Base-by-base conservation (phyloP, 2,329 filamentous ascomycete genomes). In the Elsinoe arachidis region DNA sequence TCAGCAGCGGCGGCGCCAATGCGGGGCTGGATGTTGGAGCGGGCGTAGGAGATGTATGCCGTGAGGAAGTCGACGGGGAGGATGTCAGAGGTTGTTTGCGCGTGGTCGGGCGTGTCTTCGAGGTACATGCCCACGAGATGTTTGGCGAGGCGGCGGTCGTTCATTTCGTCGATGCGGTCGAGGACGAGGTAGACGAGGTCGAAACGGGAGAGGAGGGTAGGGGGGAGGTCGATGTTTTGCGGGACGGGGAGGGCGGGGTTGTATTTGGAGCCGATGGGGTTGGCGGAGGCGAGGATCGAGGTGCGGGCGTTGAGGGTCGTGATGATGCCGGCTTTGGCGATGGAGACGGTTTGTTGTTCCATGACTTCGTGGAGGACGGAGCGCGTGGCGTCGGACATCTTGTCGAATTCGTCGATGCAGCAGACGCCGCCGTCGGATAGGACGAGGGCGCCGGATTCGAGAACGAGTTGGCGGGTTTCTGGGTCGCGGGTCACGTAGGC, bases 261-360 rank as follows among this genome's bases (percentile, higher is more conserved):
- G 76, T 99, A 99, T 69, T 95, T 91, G 74, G 90, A 96, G 66
- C 93, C 93, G 63, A 99, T 97, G 1, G 93, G 93, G 69, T 99
- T 99, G 72, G 93, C 93, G 10, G 92, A 97, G 14, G 93, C 93
- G 30, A 99, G 82, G 67, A 99, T 96, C 0, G 90, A 95, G 17
- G 93, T 97, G 61, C 93, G 86, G 19, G 93, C 93, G 70, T 99
- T 99, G 59, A 99, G 82, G 0, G 91, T 96, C 1, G 93, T 99
- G 63, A 91, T 96, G 69, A 97, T 97, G 63, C 92, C 92, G 1
- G 92, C 92, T 77, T 90, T 91, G 68, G 86, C 89, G 68, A 90
- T 91, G 62, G 85, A 89, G 65, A 91, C 90, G 39, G 87, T 91
- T 73, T 91, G 87, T 70, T 91, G 87, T 69, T 91, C 87, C 87